Evolutionary conservation across 208 protist species (phyloP).

Genomic region (Herpetomonas samuelpessoai): DNA sequence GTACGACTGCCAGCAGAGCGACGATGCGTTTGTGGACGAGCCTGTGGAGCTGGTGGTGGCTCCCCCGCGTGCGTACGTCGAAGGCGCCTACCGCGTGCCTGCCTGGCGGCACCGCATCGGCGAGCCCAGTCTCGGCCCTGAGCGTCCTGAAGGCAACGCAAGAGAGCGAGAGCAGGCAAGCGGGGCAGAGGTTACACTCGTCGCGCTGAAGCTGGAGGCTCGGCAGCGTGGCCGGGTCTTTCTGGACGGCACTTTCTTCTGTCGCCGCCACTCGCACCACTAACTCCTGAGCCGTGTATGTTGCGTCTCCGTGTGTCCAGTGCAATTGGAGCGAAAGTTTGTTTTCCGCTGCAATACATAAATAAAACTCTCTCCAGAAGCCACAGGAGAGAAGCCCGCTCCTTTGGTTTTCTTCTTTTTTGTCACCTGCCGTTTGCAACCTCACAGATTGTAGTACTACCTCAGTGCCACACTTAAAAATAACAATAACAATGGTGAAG

Average conservation of each 20-base stretch:
- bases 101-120: constrained; percentile 74
- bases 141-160: neutral
- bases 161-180: neutral
- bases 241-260: constrained; percentile 50
- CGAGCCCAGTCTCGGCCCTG: constrained; percentile 28
- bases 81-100: constrained; percentile 45
- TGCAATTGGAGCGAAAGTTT: too few relatives aligned
- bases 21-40: constrained; percentile 36
- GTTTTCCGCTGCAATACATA: too few relatives aligned
- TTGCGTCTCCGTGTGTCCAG: too few relatives aligned
- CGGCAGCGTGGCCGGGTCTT: constrained; percentile 52
- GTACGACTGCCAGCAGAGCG: constrained; percentile 47
- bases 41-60: constrained; percentile 63
- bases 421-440: too few relatives aligned
- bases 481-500: too few relatives aligned
- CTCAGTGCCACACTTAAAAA: too few relatives aligned
- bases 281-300: too few relatives aligned
- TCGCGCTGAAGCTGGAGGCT: constrained; percentile 60
- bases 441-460: too few relatives aligned
- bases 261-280: too few relatives aligned
- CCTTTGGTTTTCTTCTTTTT: too few relatives aligned
- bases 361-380: too few relatives aligned
- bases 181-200: constrained; percentile 8
- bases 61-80: constrained; percentile 33
- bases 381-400: too few relatives aligned